Evolutionary conservation across 495 filamentous ascomycete species (phyloP).

Genomic region (Collariella sp.): DNA sequence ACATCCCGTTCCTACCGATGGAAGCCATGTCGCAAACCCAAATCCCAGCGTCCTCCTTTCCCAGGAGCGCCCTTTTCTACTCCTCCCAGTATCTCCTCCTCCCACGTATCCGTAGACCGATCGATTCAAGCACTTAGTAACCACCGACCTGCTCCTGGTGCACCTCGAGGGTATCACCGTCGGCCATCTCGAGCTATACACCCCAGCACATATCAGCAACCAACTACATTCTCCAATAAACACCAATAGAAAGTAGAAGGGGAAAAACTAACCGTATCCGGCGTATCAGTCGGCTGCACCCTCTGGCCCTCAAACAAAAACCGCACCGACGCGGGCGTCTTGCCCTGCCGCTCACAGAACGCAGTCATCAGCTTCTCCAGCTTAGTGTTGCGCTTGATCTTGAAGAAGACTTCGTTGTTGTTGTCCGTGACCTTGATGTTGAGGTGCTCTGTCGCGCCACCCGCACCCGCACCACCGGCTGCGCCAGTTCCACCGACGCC

Average conservation of each 20-base stretch:
- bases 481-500: no score
- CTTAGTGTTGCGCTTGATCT: constrained; percentile 95
- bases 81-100: no score
- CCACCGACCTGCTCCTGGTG: constrained; percentile 98
- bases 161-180: constrained; percentile 94
- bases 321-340: constrained; percentile 70
- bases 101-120: background rate
- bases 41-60: background rate
- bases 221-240: background rate
- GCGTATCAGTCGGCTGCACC: constrained; percentile 81
- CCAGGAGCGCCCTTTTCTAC: no score
- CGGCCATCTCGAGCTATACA: constrained; percentile 86
- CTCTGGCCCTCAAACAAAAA: constrained; percentile 94
- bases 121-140: constrained; percentile 18
- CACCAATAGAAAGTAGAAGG: background rate
- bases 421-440: constrained; percentile 99
- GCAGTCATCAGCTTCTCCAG: constrained; percentile 98
- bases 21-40: background rate
- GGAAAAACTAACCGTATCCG: constrained; percentile 67
- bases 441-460: constrained; percentile 73
- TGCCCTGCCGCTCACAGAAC: constrained; percentile 95
- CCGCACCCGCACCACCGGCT: no score
- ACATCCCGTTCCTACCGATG: background rate
- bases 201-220: background rate
- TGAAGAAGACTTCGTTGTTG: constrained; percentile 99